Evolutionary conservation across 805 yeast species (phyloP).

Genomic region (Alloascoidea africana): DNA sequence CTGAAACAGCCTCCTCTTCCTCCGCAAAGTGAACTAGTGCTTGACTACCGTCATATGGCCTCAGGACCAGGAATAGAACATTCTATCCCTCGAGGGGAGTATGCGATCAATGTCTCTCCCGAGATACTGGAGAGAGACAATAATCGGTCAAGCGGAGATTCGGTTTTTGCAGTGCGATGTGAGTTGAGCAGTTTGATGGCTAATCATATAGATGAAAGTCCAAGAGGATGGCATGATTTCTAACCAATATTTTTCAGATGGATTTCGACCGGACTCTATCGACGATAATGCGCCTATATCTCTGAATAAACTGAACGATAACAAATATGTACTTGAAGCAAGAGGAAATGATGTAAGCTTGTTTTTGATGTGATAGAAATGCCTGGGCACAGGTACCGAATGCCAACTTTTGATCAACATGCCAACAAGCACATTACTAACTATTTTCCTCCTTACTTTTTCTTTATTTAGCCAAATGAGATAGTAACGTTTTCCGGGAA

Average conservation of each 20-base stretch:
- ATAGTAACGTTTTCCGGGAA: constrained; percentile 10
- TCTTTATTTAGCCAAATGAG: constrained; percentile 3
- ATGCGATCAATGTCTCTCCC: constrained; percentile 1
- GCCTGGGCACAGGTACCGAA: neutral
- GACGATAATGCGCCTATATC: constrained; percentile 8
- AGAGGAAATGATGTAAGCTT: constrained; percentile 4
- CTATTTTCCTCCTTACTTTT: constrained; percentile 2
- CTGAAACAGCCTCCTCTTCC: no score
- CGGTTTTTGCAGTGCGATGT: neutral
- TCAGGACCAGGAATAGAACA: no score
- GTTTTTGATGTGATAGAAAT: constrained; percentile 2
- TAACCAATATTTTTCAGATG: constrained; percentile 4
- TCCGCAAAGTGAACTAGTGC: no score
- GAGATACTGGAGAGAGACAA: neutral
- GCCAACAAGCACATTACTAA: no score
- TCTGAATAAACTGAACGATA: constrained; percentile 4
- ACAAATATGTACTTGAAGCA: constrained; percentile 9
- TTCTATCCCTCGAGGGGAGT: neutral
- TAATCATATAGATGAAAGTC: neutral
- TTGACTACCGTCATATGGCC: no score
- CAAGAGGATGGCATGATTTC: no score
- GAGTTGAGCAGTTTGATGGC: neutral
- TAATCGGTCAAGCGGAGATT: neutral
- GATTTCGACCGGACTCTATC: constrained; percentile 7
- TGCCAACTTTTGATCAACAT: constrained; percentile 2